Percentiles rank a stretch among this genome's conserved stretches.
Conservation (phyloP, 2,329 filamentous ascomycete species). For the Aureobasidium melanogenum region DNA sequence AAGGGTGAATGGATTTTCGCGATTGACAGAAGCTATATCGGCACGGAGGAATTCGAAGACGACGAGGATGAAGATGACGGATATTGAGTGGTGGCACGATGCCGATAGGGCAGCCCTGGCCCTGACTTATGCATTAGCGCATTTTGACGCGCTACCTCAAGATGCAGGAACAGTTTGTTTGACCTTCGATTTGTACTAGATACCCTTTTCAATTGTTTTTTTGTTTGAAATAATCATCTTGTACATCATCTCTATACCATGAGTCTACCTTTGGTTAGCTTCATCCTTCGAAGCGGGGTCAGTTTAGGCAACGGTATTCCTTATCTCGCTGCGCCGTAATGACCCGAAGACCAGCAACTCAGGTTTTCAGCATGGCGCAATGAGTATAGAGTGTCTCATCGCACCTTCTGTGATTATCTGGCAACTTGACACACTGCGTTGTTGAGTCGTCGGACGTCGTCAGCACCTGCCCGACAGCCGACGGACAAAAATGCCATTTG, state of each 20-base stretch:
- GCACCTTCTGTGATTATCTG: not conserved
- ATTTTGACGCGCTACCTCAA: not conserved
- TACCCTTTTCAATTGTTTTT: not conserved
- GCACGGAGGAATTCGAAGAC: not conserved
- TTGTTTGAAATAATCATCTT: not conserved
- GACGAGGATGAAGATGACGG: constrained; percentile 1
- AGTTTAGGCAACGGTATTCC: not conserved
- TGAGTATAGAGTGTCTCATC: not conserved
- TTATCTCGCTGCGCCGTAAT: not conserved
- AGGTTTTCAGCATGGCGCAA: too few relatives aligned
- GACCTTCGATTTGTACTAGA: not conserved
- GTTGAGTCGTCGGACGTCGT: not conserved
- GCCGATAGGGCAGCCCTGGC: not conserved
- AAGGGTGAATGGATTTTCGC: constrained; percentile 96
- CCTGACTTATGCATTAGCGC: not conserved
- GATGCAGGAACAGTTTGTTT: not conserved
- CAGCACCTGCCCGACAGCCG: not conserved
- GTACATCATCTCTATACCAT: not conserved
- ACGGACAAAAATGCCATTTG: not conserved
- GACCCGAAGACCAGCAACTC: not conserved
- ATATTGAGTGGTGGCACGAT: not conserved
- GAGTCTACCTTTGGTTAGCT: not conserved
- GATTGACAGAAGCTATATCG: constrained; percentile 73
- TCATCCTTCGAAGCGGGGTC: not conserved
- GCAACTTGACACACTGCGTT: not conserved